Conservation (phyloP, 768 basidiomycete genomes). For the Pisolithus tinctorius region DNA sequence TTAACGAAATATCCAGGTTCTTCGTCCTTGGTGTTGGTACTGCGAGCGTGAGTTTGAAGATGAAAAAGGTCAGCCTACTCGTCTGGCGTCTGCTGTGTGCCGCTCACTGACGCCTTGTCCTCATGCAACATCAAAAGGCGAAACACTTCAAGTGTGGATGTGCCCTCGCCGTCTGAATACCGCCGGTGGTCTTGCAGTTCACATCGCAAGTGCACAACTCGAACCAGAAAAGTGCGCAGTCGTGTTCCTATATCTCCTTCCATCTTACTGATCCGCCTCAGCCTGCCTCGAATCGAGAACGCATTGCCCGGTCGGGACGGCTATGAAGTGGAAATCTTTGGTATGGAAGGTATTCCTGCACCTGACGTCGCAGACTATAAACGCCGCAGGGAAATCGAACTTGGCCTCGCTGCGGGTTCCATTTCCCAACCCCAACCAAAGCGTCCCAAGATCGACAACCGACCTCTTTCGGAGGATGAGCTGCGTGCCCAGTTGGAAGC, state of each 20-base stretch:
- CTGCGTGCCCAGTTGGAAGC: constrained; percentile 79
- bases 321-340: constrained; percentile 98
- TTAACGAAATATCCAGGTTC: constrained; percentile 40
- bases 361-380: constrained; percentile 95
- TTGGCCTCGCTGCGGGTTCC: constrained; percentile 75
- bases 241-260: constrained; percentile 5
- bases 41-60: constrained; percentile 99
- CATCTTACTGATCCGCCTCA: constrained; percentile 15
- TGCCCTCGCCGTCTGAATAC: constrained; percentile 95
- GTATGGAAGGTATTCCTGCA: constrained; percentile 97
- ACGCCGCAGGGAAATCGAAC: constrained; percentile 89
- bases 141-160: constrained; percentile 99
- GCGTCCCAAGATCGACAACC: constrained; percentile 74
- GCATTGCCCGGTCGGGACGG: constrained; percentile 93
- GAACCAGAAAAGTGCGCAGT: constrained; percentile 67
- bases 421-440: constrained; percentile 79
- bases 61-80: constrained; percentile 70
- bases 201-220: constrained; percentile 96
- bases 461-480: constrained; percentile 74
- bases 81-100: not conserved
- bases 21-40: constrained; percentile 98
- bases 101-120: constrained; percentile 37
- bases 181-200: constrained; percentile 94
- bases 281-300: constrained; percentile 88
- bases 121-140: constrained; percentile 99